A percentile compares a stretch with the other conserved stretches of the same genome.
These are phyloP conservation scores for Chondrus crispus DNA, from an alignment of 23 red algal genomes.

Conservation along the genomic window DNA sequence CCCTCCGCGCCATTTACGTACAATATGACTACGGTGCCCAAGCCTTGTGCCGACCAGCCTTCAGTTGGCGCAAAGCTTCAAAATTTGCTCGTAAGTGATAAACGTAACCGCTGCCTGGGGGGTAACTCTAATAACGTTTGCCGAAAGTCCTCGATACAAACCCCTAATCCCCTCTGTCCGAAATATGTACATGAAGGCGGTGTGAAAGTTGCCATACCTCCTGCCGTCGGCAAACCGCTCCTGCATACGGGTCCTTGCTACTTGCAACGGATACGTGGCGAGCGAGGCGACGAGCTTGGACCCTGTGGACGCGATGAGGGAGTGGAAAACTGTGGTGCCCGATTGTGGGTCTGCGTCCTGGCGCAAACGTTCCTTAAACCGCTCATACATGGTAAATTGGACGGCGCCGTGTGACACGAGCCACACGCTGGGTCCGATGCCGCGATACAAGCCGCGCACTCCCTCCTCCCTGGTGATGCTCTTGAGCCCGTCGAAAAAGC, in stretches of 20 bases:
- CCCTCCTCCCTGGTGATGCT: constrained; percentile 76
- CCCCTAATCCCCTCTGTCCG: constrained; percentile 66
- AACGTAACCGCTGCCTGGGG: constrained; percentile 95
- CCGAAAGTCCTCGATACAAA: constrained; percentile 77
- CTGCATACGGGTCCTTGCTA: constrained; percentile 96
- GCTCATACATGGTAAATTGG: constrained; percentile 94
- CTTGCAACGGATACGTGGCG: constrained; percentile 92
- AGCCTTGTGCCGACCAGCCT: too few species aligned
- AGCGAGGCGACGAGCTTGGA: constrained; percentile 89
- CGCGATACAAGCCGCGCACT: constrained; percentile 81
- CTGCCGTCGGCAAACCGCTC: constrained; percentile 26
- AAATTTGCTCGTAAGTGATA: constrained; percentile 93
- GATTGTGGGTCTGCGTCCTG: neutral
- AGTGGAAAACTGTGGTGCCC: constrained; percentile 40
- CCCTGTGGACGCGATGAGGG: constrained; percentile 75
- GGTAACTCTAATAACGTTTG: constrained; percentile 88
- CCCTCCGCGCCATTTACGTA: too few species aligned
- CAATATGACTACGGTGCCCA: too few species aligned
- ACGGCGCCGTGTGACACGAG: constrained; percentile 94
- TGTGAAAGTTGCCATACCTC: constrained; percentile 48
- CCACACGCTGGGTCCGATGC: constrained; percentile 81
- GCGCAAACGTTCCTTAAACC: constrained; percentile 45
- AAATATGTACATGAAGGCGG: constrained; percentile 48
- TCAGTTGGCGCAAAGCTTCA: constrained; percentile 25
- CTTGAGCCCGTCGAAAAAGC: constrained; percentile 50